Conservation (phyloP, 2,329 filamentous ascomycete genomes). For the Plenodomus lindquistii region DNA sequence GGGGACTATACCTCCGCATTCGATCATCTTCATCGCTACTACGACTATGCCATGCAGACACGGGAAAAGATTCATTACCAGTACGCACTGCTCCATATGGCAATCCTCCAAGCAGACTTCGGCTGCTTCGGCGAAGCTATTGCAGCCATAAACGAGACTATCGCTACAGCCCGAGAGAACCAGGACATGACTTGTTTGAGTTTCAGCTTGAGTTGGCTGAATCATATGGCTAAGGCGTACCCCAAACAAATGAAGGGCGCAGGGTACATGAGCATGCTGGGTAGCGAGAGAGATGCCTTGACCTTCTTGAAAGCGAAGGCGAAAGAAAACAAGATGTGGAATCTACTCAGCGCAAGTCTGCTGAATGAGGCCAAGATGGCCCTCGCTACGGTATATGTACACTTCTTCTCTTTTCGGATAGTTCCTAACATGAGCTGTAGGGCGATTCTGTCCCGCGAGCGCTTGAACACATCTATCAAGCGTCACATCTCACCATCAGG, state of each 20-base stretch:
- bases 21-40: conserved; percentile 90
- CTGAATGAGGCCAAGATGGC: conserved; percentile 83
- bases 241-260: conserved; percentile 72
- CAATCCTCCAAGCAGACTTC: conserved; percentile 93
- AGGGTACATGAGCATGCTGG: conserved; percentile 73
- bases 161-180: conserved; percentile 91
- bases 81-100: conserved; percentile 90
- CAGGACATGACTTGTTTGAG: conserved; percentile 91
- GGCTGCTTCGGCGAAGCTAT: conserved; percentile 88
- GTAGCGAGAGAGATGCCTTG: conserved; percentile 78
- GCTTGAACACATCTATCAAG: conserved; percentile 79
- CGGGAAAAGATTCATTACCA: conserved; percentile 86
- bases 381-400: conserved; percentile 68
- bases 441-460: conserved; percentile 63
- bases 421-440: conserved; percentile 35
- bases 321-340: conserved; percentile 84
- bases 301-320: conserved; percentile 84
- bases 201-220: conserved; percentile 93
- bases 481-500: conserved; percentile 79
- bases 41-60: conserved; percentile 92
- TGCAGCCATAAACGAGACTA: conserved; percentile 92
- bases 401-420: not conserved
- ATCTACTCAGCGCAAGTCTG: conserved; percentile 78
- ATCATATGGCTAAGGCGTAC: conserved; percentile 88
- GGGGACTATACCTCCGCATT: conserved; percentile 90